Evolutionary conservation across 2,329 filamentous ascomycete species (phyloP), one percentile per base, ranked within the genome.

Genomic region (Neofusicoccum laricinum): DNA sequence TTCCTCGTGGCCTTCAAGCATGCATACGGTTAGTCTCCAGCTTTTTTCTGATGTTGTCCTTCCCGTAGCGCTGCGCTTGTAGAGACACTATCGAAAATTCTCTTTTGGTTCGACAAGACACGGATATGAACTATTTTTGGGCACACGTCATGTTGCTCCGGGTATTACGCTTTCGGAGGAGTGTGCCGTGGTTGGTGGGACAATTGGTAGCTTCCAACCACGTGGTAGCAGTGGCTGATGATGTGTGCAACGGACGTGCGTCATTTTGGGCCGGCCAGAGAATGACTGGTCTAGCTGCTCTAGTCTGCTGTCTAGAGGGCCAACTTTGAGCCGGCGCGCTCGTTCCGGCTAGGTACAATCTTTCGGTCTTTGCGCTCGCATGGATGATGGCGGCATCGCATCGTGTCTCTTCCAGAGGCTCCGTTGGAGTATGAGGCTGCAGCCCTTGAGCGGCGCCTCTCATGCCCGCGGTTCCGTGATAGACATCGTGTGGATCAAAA

Each of bases 41-140:
- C 38, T 55, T 12, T 43, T 34, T 34, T 15, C 14, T 21, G 38
- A 30, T 41, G 41, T 46, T 46, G 30, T 36, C 8, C 41, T 17
- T 59, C 14, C 55, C 41, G 40, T 46, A 46, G 41, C 55, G 41
- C 30, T 36, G 30, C 55, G 55, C 40, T 59, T 59, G 55, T 59
- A 46, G 40, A 59, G 21, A 59, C 12, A 49, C 55, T 38, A 34
- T 46, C 38, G 40, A 46, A 59, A 58, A 50, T 10, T n/a, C 10
- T 32, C 36, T 46, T 30, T 11, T 36, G 25, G n/a, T 36, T 36
- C 17, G 25, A 21, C 32, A n/a, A 12, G 15, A 7, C 19, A 30
- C 30, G 7, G 17, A 15, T 8, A 21, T 3, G 45, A 6, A 11
- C 21, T 21, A 12, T 19, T 21, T 25, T 48, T 45, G 8, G 41